phyloP scores from a whole-genome alignment of 1,139 yeast genomes.

The Diutina sp. region DNA sequence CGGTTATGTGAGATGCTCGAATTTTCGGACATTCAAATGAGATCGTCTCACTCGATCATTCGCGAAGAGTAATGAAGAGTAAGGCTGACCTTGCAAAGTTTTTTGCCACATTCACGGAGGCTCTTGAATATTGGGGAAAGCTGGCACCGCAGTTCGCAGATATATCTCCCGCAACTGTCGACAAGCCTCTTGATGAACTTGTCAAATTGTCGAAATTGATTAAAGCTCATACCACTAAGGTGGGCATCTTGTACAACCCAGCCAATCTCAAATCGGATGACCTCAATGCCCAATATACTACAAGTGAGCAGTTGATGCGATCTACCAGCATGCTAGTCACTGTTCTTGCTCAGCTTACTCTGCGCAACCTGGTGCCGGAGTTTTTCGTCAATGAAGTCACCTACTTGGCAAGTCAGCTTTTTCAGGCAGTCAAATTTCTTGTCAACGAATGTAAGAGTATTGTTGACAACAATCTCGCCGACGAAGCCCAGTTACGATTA shows the following conservation, averaged over 20 bases:
- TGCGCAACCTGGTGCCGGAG: slow-evolving; percentile 7
- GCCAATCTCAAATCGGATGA: slow-evolving; percentile 26
- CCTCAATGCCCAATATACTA: slow-evolving; percentile 5
- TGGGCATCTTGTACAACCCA: slow-evolving; percentile 66
- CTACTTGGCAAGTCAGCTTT: slow-evolving; percentile 13
- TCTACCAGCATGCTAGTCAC: slow-evolving; percentile 15
- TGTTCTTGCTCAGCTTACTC: slow-evolving; percentile 28
- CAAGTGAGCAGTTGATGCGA: not conserved
- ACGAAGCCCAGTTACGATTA: slow-evolving; percentile 23
- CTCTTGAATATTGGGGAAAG: not conserved
- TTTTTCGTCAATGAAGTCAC: slow-evolving; percentile 29
- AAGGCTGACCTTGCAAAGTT: not conserved
- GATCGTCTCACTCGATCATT: not conserved
- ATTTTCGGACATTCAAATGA: not conserved
- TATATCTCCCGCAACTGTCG: slow-evolving; percentile 6
- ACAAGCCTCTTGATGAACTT: slow-evolving; percentile 39
- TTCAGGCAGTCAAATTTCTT: slow-evolving; percentile 16
- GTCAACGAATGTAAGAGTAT: slow-evolving; percentile 4
- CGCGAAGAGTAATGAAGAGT: not conserved
- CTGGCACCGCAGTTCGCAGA: not conserved
- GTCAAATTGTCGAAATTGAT: slow-evolving; percentile 44
- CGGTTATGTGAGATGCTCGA: not conserved
- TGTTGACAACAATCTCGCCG: not conserved
- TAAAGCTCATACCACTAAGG: slow-evolving; percentile 70
- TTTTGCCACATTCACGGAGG: not conserved